phyloP scores from a whole-genome alignment of 2,329 filamentous ascomycete genomes.

The Pezicula rhizophila region DNA sequence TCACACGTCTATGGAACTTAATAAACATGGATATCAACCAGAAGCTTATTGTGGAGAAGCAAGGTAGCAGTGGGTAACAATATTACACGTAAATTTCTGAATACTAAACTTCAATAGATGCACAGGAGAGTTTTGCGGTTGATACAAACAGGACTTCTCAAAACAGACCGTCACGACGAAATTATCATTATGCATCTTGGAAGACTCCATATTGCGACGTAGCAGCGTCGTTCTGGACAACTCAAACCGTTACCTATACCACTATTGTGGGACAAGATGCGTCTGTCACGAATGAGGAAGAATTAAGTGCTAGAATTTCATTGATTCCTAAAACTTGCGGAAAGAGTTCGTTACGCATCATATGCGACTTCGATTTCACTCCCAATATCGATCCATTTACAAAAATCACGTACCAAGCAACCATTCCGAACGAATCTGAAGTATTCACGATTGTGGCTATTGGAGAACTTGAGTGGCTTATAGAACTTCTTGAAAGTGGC shows the following conservation, averaged over 20 bases:
- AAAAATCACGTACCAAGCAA: slow-evolving; percentile 12
- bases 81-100: not conserved
- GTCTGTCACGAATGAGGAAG: not conserved
- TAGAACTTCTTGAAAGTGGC: slow-evolving; percentile 1
- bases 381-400: slow-evolving; percentile 5
- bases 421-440: slow-evolving; percentile 9
- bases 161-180: not conserved
- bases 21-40: slow-evolving; percentile 9
- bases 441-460: slow-evolving; percentile 3
- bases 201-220: slow-evolving; percentile 8
- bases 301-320: slow-evolving; percentile 3
- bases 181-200: slow-evolving; percentile 2
- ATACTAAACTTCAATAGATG: not conserved
- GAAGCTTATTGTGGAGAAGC: not conserved
- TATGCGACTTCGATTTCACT: slow-evolving; percentile 7
- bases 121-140: no score
- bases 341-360: slow-evolving; percentile 2
- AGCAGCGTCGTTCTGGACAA: slow-evolving; percentile 5
- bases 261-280: not conserved
- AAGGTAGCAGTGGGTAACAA: not conserved
- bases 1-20: slow-evolving; percentile 9
- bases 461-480: slow-evolving; percentile 3
- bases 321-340: not conserved
- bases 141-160: not conserved
- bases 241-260: not conserved